phyloP scores from a whole-genome alignment of 352 stramenopile genomes.

The Globisporangium apiculatum region DNA sequence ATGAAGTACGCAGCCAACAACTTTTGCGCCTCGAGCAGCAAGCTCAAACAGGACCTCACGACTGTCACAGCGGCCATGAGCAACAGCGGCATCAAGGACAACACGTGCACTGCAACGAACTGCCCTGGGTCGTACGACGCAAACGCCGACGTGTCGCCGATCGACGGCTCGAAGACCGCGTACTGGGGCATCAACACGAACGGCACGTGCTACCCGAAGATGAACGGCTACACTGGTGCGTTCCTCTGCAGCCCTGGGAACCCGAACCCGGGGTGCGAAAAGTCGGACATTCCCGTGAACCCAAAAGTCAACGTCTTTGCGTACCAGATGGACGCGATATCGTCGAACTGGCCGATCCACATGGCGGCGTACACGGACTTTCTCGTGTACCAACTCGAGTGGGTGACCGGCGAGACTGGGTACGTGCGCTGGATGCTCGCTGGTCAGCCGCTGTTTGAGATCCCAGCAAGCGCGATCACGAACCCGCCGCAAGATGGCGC shows the following conservation, averaged over 20 bases:
- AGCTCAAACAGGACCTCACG: constrained; percentile 24
- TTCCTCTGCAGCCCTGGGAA: constrained; percentile 55
- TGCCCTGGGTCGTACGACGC: constrained; percentile 48
- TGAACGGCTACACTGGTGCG: constrained; percentile 54
- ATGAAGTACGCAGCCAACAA: constrained; percentile 54
- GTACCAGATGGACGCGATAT: constrained; percentile 92
- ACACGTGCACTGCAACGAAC: constrained; percentile 26
- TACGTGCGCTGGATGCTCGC: constrained; percentile 79
- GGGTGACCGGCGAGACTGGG: constrained; percentile 42
- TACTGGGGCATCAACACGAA: constrained; percentile 59
- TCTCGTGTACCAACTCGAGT: constrained; percentile 66
- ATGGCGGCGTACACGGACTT: constrained; percentile 75
- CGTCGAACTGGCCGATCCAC: constrained; percentile 84
- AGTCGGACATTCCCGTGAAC: constrained; percentile 9
- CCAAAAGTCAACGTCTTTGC: constrained; percentile 33
- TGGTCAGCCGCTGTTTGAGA: constrained; percentile 82
- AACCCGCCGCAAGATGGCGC: constrained; percentile 38
- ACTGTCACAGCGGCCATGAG: constrained; percentile 26
- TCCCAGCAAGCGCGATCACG: constrained; percentile 54
- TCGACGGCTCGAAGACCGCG: constrained; percentile 21
- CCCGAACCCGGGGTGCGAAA: constrained; percentile 20
- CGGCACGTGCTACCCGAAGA: constrained; percentile 49
- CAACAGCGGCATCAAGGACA: constrained; percentile 35
- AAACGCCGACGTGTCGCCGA: constrained; percentile 33
- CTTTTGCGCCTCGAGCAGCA: constrained; percentile 24